phyloP scores from a whole-genome alignment of 352 stramenopile species.

The Pythium folliculosum region DNA sequence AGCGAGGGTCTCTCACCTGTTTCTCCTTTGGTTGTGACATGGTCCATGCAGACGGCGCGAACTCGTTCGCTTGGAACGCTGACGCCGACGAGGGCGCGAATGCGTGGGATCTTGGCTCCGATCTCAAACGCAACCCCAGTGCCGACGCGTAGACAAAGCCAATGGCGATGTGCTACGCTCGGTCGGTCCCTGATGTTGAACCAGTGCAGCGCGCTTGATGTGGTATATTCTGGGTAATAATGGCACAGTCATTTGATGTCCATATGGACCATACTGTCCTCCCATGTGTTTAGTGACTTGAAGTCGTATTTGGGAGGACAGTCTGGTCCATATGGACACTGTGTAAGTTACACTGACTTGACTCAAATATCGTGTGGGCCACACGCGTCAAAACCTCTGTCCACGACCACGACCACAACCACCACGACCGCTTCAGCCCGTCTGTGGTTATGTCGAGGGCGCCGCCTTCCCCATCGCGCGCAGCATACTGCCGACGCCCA shows the following conservation, averaged over 20 bases:
- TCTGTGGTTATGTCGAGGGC: too few relatives aligned
- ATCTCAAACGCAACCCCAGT: conserved; percentile 38
- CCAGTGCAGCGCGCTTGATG: too few relatives aligned
- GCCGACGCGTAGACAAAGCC: conserved; percentile 11
- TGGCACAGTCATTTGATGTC: conserved; percentile 2
- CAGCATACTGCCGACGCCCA: too few relatives aligned
- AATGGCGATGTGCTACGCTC: neutral
- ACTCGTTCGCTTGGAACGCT: conserved; percentile 74
- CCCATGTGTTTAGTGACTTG: too few relatives aligned
- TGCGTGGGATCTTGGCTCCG: conserved; percentile 48
- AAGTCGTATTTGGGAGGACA: too few relatives aligned
- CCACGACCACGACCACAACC: neutral
- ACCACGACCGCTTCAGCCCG: neutral
- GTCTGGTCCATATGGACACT: too few relatives aligned
- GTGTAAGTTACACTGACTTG: neutral
- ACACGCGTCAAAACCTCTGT: neutral
- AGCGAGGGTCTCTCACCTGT: too few relatives aligned
- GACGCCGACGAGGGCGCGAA: conserved; percentile 68
- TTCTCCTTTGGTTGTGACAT: conserved; percentile 12
- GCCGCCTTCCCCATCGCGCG: too few relatives aligned
- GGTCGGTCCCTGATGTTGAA: too few relatives aligned
- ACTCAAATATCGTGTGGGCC: neutral
- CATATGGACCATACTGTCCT: neutral
- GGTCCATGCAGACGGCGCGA: conserved; percentile 44
- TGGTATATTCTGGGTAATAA: neutral